Evolutionary conservation across 805 yeast species (phyloP).

Genomic region (Myxozyma monticola): DNA sequence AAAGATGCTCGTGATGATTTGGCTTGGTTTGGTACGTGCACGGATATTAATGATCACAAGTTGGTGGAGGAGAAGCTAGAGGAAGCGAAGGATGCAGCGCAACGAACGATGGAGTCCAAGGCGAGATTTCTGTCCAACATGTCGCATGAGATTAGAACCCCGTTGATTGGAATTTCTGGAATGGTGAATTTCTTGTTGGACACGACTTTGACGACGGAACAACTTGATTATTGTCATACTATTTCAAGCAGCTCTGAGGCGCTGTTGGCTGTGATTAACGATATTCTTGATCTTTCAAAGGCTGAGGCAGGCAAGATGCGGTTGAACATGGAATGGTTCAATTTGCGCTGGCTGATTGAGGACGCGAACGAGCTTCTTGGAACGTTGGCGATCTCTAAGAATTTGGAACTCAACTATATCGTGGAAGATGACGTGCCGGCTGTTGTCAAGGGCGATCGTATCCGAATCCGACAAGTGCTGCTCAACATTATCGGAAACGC

Average conservation of each 20-base stretch:
- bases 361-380: slow-evolving; percentile 40
- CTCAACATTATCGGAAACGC: slow-evolving; percentile 41
- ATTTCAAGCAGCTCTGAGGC: slow-evolving; percentile 40
- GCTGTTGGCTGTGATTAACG: slow-evolving; percentile 40
- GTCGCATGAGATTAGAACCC: slow-evolving; percentile 43
- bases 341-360: slow-evolving; percentile 38
- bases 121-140: slow-evolving; percentile 41
- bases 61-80: slow-evolving; percentile 38
- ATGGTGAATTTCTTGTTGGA: slow-evolving; percentile 41
- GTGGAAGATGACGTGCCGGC: slow-evolving; percentile 38
- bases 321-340: slow-evolving; percentile 36
- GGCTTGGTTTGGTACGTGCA: slow-evolving; percentile 40
- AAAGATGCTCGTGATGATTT: slow-evolving; percentile 11
- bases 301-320: slow-evolving; percentile 43
- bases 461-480: slow-evolving; percentile 40
- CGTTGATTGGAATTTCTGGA: slow-evolving; percentile 42
- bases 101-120: slow-evolving; percentile 41
- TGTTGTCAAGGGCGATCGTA: slow-evolving; percentile 40
- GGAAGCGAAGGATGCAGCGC: slow-evolving; percentile 41
- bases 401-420: slow-evolving; percentile 38
- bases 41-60: slow-evolving; percentile 41
- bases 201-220: slow-evolving; percentile 38
- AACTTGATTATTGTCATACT: slow-evolving; percentile 41
- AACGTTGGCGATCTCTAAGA: slow-evolving; percentile 39
- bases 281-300: slow-evolving; percentile 40